Evolutionary conservation across 2,329 filamentous ascomycete genomes (phyloP).

Genomic region (Geosmithia flava): DNA sequence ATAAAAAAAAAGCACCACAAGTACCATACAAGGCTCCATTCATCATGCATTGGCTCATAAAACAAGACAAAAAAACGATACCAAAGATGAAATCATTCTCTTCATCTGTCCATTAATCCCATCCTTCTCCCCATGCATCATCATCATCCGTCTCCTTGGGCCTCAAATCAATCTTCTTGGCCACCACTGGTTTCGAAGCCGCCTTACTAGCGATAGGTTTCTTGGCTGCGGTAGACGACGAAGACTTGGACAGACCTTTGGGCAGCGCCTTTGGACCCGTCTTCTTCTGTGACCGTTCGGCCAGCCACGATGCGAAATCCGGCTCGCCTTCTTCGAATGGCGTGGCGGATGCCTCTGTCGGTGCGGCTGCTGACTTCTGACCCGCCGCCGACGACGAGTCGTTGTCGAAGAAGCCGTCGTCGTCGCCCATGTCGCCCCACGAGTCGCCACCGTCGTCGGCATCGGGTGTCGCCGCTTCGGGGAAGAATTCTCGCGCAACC

Average conservation of each 20-base stretch:
- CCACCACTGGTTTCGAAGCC: conserved; percentile 25
- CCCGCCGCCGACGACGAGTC: conserved; percentile 2
- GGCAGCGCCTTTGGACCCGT: conserved; percentile 54
- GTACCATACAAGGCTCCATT: neutral
- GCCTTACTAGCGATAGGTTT: conserved; percentile 28
- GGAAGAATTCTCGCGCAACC: conserved; percentile 36
- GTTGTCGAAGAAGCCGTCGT: conserved; percentile 28
- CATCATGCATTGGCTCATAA: neutral
- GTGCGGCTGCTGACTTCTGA: conserved; percentile 16
- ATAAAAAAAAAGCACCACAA: too few species aligned
- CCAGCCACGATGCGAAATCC: conserved; percentile 92
- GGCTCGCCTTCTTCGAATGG: conserved; percentile 80
- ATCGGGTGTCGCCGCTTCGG: conserved; percentile 21
- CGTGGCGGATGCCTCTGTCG: conserved; percentile 17
- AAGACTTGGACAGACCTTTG: conserved; percentile 65
- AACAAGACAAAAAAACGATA: neutral
- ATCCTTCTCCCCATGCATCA: conserved; percentile 55
- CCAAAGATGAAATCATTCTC: too few species aligned
- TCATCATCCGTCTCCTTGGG: conserved; percentile 47
- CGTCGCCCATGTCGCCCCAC: conserved; percentile 61
- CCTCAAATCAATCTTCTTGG: conserved; percentile 60
- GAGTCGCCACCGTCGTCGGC: conserved; percentile 56
- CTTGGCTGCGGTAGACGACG: conserved; percentile 22
- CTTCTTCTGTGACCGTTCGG: conserved; percentile 72
- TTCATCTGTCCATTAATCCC: conserved; percentile 23